Conservation (phyloP, 192 early-diverging fungal species). For the Hyaloraphidium curvatum region DNA sequence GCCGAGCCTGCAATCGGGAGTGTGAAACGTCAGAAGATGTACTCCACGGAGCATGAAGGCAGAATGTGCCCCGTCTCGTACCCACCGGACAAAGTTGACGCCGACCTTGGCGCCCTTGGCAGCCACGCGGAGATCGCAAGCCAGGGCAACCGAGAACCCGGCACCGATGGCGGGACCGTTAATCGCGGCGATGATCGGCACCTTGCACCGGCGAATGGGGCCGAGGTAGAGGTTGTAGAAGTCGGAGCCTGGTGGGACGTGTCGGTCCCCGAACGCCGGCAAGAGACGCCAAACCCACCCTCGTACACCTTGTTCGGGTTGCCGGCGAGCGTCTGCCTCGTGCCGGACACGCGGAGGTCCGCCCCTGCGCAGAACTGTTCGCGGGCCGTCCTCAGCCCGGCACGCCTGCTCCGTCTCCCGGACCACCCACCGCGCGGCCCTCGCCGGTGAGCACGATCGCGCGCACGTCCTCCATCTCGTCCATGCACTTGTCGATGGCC, state of each 20-base stretch:
- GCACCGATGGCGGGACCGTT: constrained; percentile 3
- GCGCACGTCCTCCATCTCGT: neutral
- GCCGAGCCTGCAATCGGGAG: neutral
- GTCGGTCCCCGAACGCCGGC: too few relatives aligned
- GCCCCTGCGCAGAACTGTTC: neutral
- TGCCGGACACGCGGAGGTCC: too few relatives aligned
- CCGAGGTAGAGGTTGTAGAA: constrained; percentile 1
- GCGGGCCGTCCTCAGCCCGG: neutral
- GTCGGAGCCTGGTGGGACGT: too few relatives aligned
- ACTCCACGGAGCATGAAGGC: too few relatives aligned
- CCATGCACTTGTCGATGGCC: neutral
- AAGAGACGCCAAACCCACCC: too few relatives aligned
- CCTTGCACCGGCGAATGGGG: constrained; percentile 1
- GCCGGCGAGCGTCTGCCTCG: too few relatives aligned
- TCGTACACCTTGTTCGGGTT: too few relatives aligned
- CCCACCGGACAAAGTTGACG: constrained; percentile 3
- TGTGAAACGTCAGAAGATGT: too few relatives aligned
- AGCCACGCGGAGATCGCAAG: neutral
- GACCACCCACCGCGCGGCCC: neutral
- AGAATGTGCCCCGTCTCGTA: too few relatives aligned
- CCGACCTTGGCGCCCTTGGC: constrained; percentile 1
- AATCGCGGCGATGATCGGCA: neutral
- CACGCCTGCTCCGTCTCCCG: too few relatives aligned
- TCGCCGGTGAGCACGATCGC: constrained; percentile 1
- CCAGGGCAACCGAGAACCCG: neutral